Base-by-base conservation (phyloP, 2,329 filamentous ascomycete species). In the Penicillium sp. region DNA sequence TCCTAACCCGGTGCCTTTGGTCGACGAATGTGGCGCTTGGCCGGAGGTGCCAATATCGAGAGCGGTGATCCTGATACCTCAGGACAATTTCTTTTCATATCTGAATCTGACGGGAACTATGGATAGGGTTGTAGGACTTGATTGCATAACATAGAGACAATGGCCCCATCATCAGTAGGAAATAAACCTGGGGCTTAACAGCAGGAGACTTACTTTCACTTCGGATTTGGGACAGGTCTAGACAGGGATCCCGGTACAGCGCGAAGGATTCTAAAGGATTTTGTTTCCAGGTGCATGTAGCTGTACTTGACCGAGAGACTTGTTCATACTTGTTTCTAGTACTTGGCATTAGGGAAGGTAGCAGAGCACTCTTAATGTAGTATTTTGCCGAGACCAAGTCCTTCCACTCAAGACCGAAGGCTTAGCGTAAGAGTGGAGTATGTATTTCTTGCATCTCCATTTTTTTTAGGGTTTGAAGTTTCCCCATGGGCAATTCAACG, bases 401-500 rank as follows among this genome's bases (percentile, higher is more conserved):
- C 19, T 25, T 23, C 21, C 49, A 44, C 19, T 36, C 31, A n/a
- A 50, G 15, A 15, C 25, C 6, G 19, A 48, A 38, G 16, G 21
- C 29, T 48, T 25, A 47, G n/a, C 8, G 44, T 23, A 34, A 21
- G 4, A 47, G 50, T 52, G 50, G 40, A 16, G 19, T 31, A 16
- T 29, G 4, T 44, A 3, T 31, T 31, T 29, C 21, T 7, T 41
- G 19, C 25, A 15, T 41, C 16, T 29, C 25, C 15, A 23, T 50
- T 33, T 36, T 36, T 15, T 46, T 48, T 23, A 16, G 21, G 38
- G 21, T 39, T 54, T 34, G 19, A 13, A 21, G 27, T 29, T 60
- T 56, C 57, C 59, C 57, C 59, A 48, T 54, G 59, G 55, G 55
- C 45, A 59, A 21, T 43, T 52, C 44, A 47, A 54, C 53, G 46